A percentile compares a stretch with the other conserved stretches of the same genome.
Conservation (phyloP, 306 rosid genomes). For the Ormosia semicastrata region DNA sequence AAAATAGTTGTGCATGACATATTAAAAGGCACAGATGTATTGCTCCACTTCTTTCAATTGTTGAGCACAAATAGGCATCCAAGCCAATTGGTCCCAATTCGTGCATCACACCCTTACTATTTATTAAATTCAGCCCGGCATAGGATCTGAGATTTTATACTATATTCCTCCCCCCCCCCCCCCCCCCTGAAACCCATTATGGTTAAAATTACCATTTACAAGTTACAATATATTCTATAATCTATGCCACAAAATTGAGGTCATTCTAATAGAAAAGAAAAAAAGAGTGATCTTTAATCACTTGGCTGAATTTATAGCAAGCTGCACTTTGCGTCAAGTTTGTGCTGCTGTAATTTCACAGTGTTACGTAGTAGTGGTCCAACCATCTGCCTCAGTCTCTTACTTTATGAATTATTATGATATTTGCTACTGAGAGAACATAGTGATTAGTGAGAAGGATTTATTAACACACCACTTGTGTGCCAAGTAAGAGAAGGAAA, state of each 20-base stretch:
- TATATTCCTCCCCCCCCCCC: background rate
- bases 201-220: background rate
- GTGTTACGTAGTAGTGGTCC: slow-evolving; percentile 37
- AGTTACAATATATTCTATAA: background rate
- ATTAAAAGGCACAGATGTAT: slow-evolving; percentile 13
- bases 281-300: background rate
- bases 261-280: background rate
- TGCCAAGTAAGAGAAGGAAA: slow-evolving; percentile 42
- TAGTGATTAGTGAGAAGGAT: slow-evolving; percentile 43
- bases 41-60: slow-evolving; percentile 7
- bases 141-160: background rate
- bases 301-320: slow-evolving; percentile 1
- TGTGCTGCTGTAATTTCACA: slow-evolving; percentile 16
- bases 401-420: slow-evolving; percentile 32
- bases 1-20: background rate
- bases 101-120: slow-evolving; percentile 19
- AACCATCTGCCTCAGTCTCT: slow-evolving; percentile 27
- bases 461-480: slow-evolving; percentile 51
- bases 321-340: slow-evolving; percentile 27
- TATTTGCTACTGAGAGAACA: slow-evolving; percentile 26
- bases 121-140: background rate
- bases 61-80: slow-evolving; percentile 25
- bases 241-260: background rate
- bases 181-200: background rate
- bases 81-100: slow-evolving; percentile 23